Evolutionary conservation across 2,329 filamentous ascomycete species (phyloP).

Genomic region (Cytospora paraplurivora): DNA sequence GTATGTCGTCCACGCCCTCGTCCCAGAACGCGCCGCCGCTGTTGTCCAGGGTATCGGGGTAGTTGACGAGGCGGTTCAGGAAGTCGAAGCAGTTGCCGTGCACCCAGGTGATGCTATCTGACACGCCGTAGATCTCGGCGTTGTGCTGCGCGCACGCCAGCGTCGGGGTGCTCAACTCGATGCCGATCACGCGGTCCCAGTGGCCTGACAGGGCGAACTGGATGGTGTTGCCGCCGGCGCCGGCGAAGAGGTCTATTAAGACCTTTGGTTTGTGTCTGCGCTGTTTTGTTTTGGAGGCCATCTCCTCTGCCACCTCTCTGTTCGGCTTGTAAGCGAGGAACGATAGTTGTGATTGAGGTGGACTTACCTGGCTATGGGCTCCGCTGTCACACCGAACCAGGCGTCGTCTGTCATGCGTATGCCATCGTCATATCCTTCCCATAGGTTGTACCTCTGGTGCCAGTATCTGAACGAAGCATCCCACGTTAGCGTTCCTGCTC

Average conservation of each 20-base stretch:
- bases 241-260: conserved; percentile 87
- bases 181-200: conserved; percentile 83
- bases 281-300: conserved; percentile 59
- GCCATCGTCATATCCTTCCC: conserved; percentile 82
- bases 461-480: conserved; percentile 68
- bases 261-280: conserved; percentile 35
- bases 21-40: not conserved
- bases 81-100: conserved; percentile 83
- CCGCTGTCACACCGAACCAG: conserved; percentile 97
- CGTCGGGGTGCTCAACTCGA: conserved; percentile 80
- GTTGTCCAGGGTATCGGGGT: conserved; percentile 34
- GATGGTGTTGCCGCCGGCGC: conserved; percentile 91
- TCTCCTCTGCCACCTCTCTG: conserved; percentile 74
- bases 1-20: conserved; percentile 41
- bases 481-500: not conserved
- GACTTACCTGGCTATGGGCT: conserved; percentile 79
- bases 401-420: conserved; percentile 89
- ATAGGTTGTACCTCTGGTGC: conserved; percentile 84
- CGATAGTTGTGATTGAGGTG: no score
- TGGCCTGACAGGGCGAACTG: conserved; percentile 82
- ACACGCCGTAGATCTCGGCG: conserved; percentile 79
- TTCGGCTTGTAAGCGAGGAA: conserved; percentile 5
- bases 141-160: conserved; percentile 93
- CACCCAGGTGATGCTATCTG: conserved; percentile 78
- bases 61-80: conserved; percentile 46